Percentiles rank a stretch among this genome's conserved stretches.
phyloP scores from a whole-genome alignment of 1,284 basidiomycete species.

The Ceratobasidium sp. region DNA sequence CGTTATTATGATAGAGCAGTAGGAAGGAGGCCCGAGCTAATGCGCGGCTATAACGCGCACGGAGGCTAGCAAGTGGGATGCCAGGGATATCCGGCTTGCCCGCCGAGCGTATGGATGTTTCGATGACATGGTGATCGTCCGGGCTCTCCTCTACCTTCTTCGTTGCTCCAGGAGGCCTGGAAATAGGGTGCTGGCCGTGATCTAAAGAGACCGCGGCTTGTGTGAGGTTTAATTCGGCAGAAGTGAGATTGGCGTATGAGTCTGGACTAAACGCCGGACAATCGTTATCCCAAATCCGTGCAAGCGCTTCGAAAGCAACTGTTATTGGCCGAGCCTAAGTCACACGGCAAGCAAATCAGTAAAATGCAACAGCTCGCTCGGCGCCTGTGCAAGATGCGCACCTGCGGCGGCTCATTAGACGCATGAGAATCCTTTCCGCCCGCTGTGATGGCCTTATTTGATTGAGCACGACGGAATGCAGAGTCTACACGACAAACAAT shows the following conservation, averaged over 20 bases:
- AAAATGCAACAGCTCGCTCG: too few species aligned
- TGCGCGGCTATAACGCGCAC: constrained; percentile 1
- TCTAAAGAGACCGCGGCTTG: neutral
- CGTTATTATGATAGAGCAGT: neutral
- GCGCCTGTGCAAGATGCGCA: too few species aligned
- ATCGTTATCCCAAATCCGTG: neutral
- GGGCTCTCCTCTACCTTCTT: neutral
- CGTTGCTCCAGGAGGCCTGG: neutral
- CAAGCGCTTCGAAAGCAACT: neutral
- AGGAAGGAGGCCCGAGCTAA: neutral
- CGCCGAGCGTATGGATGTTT: too few species aligned
- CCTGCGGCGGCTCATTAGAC: too few species aligned
- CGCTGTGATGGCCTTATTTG: too few species aligned
- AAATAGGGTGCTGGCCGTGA: neutral
- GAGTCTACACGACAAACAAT: neutral
- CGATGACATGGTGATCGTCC: neutral
- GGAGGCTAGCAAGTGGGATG: neutral
- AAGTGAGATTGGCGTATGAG: constrained; percentile 11
- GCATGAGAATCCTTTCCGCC: too few species aligned
- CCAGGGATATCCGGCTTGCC: neutral
- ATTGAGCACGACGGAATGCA: too few species aligned
- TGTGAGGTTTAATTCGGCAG: constrained; percentile 4
- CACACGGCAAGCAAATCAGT: neutral
- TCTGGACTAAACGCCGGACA: neutral
- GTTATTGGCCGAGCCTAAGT: neutral